Percentiles rank a stretch among this genome's conserved stretches.
Conservation (phyloP, 768 basidiomycete species). For the Cystoderma amianthinum region DNA sequence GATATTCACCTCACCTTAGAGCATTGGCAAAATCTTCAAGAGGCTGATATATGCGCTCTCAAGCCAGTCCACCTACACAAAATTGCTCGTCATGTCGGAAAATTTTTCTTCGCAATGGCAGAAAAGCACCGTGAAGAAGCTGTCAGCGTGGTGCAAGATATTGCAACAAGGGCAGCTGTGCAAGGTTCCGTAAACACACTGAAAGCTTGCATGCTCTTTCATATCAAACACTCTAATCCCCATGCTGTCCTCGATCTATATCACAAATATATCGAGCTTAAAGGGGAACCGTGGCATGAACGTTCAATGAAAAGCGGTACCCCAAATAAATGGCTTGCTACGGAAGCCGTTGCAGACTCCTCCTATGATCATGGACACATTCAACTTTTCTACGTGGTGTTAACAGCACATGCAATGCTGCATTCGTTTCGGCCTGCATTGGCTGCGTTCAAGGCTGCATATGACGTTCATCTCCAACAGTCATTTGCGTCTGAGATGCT, state of each 20-base stretch:
- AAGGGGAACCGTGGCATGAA: constrained; percentile 10
- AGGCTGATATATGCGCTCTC: not conserved
- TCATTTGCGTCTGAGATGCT: constrained; percentile 32
- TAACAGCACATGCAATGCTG: constrained; percentile 56
- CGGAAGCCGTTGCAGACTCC: constrained; percentile 3
- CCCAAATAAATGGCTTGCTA: constrained; percentile 3
- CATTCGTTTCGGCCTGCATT: constrained; percentile 55
- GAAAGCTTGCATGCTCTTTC: constrained; percentile 37
- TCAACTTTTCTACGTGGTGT: constrained; percentile 40
- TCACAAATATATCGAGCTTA: constrained; percentile 21
- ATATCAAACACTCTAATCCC: constrained; percentile 34
- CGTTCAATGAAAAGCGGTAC: constrained; percentile 11
- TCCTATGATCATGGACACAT: constrained; percentile 21
- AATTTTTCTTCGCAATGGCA: not conserved
- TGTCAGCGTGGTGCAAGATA: constrained; percentile 24
- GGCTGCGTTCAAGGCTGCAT: constrained; percentile 27
- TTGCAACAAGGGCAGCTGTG: constrained; percentile 43
- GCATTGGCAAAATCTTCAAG: constrained; percentile 7
- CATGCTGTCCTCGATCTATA: constrained; percentile 39
- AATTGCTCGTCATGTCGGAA: not conserved
- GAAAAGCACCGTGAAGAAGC: constrained; percentile 3
- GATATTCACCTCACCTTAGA: constrained; percentile 8
- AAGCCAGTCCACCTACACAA: not conserved
- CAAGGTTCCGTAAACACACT: constrained; percentile 39
- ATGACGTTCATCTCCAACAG: constrained; percentile 24